Base-by-base conservation (phyloP, 108 stramenopile species). In the Poteriospumella lacustris region DNA sequence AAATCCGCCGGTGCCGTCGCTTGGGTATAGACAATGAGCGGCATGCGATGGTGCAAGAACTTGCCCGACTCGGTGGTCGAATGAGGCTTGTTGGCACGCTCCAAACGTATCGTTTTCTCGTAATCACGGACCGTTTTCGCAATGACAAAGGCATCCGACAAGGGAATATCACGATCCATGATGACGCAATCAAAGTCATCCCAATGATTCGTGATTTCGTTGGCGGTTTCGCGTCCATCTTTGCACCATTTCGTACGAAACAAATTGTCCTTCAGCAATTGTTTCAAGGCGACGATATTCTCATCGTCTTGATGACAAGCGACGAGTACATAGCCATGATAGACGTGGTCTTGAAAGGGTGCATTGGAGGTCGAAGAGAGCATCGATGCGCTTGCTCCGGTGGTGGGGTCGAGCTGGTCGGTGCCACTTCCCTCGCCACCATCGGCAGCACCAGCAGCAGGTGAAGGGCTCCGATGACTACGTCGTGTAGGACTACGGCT, bases 1-100 rank as follows among this genome's bases (percentile, higher is more conserved):
- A 88, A 80, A 75, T 88, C 88, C 39, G 72, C 86, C 0, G 88
- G 84, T 2, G 80, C 42, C 9, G 86, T 87, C 42, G 62, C 62
- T 38, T 62, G 34, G 1, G 87, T 85, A 58, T 85, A 77, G 44
- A 77, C 79, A 39, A 89, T 69, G 39, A 89, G 56, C 0, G 88
- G 88, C 42, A 88, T 83, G 0, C 58, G 69, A 52, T 3, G 15
- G 64, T 38, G 9, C 19, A 67, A 19, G 19, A 52, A 52, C 19
- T 19, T 52, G 47, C 19, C 47, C 9, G 47, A 15, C 9, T 52
- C 9, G 47, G 19, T 52, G 47, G 47, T 9, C n/a, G n/a, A n/a
- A n/a, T n/a, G n/a, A n/a, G n/a, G n/a, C n/a, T n/a, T n/a, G n/a
- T n/a, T n/a, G n/a, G n/a, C n/a, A n/a, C n/a, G n/a, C n/a, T n/a